phyloP scores from a whole-genome alignment of 1,139 yeast species.

The Entelexis paramagnoliae region DNA sequence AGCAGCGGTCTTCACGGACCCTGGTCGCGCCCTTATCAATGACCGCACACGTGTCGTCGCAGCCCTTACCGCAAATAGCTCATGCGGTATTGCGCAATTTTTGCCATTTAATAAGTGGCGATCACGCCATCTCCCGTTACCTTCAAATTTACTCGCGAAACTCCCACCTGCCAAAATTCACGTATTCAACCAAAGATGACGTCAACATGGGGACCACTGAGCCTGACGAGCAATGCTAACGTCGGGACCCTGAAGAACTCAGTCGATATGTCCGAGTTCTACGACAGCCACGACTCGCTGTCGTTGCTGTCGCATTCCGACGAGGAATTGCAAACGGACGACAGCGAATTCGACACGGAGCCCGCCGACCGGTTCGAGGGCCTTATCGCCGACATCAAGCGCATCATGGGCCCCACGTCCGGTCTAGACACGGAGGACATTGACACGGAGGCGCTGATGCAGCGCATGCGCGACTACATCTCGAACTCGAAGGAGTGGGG shows the following conservation, averaged over 20 bases:
- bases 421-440: constrained; percentile 42
- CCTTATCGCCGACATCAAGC: constrained; percentile 30
- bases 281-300: constrained; percentile 1
- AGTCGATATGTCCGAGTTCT: neutral
- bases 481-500: constrained; percentile 48
- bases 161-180: neutral
- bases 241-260: neutral
- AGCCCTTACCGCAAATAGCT: neutral
- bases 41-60: neutral
- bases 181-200: neutral
- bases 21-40: neutral
- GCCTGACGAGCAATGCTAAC: neutral
- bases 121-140: constrained; percentile 6
- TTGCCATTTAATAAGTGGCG: neutral
- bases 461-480: constrained; percentile 42
- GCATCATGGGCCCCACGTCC: constrained; percentile 34
- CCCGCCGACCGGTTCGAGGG: constrained; percentile 26
- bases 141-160: neutral
- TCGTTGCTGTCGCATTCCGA: constrained; percentile 1
- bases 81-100: constrained; percentile 3
- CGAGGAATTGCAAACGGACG: neutral
- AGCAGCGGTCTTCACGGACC: no score
- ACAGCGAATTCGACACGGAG: neutral
- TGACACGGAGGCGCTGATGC: constrained; percentile 32
- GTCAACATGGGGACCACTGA: constrained; percentile 1